Percentiles rank a stretch among this genome's conserved stretches.
These are phyloP conservation scores for Schoenoplectus tabernaemontani DNA, from an alignment of 202 grass and related monocot genomes.

Conservation along the genomic window DNA sequence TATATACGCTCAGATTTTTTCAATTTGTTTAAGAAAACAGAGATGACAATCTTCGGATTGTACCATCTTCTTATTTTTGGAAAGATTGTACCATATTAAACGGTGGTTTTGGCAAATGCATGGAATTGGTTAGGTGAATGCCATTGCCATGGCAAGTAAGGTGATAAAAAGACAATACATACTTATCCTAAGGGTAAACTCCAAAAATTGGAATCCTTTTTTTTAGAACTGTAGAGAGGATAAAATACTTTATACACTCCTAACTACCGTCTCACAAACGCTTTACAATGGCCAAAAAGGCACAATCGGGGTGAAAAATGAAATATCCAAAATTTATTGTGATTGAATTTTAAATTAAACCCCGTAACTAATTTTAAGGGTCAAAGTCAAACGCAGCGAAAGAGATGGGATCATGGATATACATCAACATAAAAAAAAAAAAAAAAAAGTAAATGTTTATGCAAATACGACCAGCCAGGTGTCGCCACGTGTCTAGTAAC, in stretches of 20 bases:
- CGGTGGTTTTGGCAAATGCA: constrained; percentile 16
- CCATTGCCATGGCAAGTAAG: constrained; percentile 7
- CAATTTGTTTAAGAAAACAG: not conserved
- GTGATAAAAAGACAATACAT: not conserved
- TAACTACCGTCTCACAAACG: not conserved
- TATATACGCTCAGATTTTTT: not conserved
- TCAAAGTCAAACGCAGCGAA: not conserved
- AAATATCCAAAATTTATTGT: not conserved
- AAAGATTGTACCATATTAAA: not conserved
- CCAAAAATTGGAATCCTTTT: constrained; percentile 1
- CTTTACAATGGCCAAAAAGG: not conserved
- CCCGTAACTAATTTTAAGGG: not conserved
- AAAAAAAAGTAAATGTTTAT: not conserved
- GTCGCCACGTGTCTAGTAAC: not conserved
- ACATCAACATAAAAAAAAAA: not conserved
- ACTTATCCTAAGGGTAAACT: constrained; percentile 10
- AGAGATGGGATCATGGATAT: not conserved
- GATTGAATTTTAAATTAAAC: not conserved
- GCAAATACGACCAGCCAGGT: not conserved
- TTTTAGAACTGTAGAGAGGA: not conserved
- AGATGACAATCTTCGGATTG: too few relatives aligned
- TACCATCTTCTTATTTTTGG: too few relatives aligned
- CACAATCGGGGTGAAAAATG: not conserved
- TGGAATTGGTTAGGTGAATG: constrained; percentile 9
- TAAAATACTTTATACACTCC: not conserved